Evolutionary conservation across 495 filamentous ascomycete species (phyloP).

Genomic region (Staphylotrichum longicolle): DNA sequence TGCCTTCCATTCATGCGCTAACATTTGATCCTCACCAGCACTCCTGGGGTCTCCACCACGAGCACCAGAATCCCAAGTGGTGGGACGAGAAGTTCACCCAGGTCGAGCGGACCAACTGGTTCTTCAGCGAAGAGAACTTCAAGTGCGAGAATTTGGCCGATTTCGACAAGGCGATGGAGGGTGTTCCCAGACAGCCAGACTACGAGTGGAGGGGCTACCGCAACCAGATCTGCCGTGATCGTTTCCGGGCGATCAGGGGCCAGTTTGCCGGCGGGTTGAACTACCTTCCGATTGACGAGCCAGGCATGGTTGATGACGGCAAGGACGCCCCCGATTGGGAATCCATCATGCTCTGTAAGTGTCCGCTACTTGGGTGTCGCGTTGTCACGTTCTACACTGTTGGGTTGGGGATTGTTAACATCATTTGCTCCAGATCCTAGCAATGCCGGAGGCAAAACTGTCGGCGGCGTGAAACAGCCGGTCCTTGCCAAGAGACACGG

Average conservation of each 20-base stretch:
- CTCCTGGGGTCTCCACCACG: neutral
- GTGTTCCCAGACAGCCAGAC: neutral
- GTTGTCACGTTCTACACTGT: neutral
- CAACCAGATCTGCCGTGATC: neutral
- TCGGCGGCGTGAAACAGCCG: neutral
- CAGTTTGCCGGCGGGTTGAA: slow-evolving; percentile 5
- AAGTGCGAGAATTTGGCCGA: neutral
- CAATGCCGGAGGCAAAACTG: neutral
- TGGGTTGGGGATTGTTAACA: no score
- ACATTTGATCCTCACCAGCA: neutral
- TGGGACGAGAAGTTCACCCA: neutral
- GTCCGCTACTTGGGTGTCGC: no score
- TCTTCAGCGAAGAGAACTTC: neutral
- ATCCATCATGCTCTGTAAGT: slow-evolving; percentile 3
- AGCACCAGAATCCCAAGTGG: slow-evolving; percentile 6
- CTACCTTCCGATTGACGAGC: neutral
- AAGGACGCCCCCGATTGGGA: neutral
- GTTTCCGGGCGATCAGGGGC: neutral
- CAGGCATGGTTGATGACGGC: neutral
- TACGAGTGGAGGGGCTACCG: no score
- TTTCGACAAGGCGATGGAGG: neutral
- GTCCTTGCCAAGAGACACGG: neutral
- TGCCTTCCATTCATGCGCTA: neutral
- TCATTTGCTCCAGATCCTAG: neutral
- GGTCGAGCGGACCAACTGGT: neutral